A percentile compares a stretch with the other conserved stretches of the same genome.
phyloP scores from a whole-genome alignment of 2,329 filamentous ascomycete genomes.

The Dothidotthia symphoricarpi region DNA sequence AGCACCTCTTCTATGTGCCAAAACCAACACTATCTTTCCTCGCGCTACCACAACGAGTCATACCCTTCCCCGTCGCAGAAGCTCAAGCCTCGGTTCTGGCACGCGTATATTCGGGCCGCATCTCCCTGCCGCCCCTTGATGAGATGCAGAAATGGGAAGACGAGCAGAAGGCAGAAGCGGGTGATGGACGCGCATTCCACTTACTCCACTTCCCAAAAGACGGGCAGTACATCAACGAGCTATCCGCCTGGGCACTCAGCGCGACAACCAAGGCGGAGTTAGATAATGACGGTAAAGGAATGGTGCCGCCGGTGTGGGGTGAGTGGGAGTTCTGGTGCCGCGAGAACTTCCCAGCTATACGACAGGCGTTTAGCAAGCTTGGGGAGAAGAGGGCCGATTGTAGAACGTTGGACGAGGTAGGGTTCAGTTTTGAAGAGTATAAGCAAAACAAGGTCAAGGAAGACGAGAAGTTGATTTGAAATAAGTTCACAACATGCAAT shows the following conservation, averaged over 20 bases:
- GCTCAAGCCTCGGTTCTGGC: conserved; percentile 75
- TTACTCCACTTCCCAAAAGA: conserved; percentile 60
- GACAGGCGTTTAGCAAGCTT: conserved; percentile 65
- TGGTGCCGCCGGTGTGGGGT: conserved; percentile 69
- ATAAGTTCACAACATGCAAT: too few relatives aligned
- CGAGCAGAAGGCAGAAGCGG: conserved; percentile 42
- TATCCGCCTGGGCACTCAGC: conserved; percentile 61
- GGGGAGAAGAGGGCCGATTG: conserved; percentile 60
- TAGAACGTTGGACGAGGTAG: conserved; percentile 68
- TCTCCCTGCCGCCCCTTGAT: conserved; percentile 60
- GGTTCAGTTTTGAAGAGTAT: conserved; percentile 57
- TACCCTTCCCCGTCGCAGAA: conserved; percentile 82
- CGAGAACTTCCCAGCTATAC: conserved; percentile 65
- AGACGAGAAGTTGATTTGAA: conserved; percentile 8
- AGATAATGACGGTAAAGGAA: conserved; percentile 54
- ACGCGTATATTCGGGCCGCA: conserved; percentile 70
- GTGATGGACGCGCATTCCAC: conserved; percentile 54
- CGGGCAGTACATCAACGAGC: conserved; percentile 66
- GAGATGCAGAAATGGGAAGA: conserved; percentile 71
- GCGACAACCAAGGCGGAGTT: conserved; percentile 43
- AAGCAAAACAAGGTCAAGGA: conserved; percentile 6
- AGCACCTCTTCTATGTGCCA: conserved; percentile 73
- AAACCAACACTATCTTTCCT: conserved; percentile 78
- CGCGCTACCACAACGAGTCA: conserved; percentile 73
- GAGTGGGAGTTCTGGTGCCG: conserved; percentile 71